phyloP scores from a whole-genome alignment of 2,329 filamentous ascomycete genomes.

The Beauveria pseudobassiana region DNA sequence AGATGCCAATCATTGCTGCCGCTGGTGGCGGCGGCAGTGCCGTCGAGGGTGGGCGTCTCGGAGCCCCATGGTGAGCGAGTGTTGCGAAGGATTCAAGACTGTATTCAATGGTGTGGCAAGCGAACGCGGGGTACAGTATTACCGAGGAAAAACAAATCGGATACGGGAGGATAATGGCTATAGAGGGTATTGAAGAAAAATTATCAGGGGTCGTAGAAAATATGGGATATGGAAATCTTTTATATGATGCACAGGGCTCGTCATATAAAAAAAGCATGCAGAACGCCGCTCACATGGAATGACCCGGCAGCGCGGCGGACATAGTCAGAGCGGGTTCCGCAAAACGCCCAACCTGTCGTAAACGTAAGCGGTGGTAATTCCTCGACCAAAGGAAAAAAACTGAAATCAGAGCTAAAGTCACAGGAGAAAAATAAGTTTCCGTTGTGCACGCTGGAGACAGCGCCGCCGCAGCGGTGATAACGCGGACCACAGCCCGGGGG shows the following conservation, averaged over 20 bases:
- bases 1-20: slow-evolving; percentile 34
- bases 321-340: neutral
- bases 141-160: no score
- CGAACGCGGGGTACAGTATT: neutral
- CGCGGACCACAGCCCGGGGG: neutral
- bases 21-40: neutral
- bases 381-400: neutral
- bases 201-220: no score
- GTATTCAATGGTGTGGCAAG: no score
- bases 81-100: no score
- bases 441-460: no score
- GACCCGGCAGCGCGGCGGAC: no score
- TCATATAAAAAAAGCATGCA: no score
- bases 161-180: no score
- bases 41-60: slow-evolving; percentile 3
- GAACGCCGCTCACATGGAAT: no score
- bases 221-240: no score
- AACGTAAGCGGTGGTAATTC: neutral
- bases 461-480: neutral
- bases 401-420: neutral
- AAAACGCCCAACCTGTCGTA: neutral
- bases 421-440: neutral
- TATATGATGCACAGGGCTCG: no score
- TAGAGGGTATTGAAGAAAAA: no score
- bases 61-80: slow-evolving; percentile 2